These are phyloP conservation scores for Canna indica DNA, from an alignment of 176 grass and related monocot species.

Conservation along the genomic window DNA sequence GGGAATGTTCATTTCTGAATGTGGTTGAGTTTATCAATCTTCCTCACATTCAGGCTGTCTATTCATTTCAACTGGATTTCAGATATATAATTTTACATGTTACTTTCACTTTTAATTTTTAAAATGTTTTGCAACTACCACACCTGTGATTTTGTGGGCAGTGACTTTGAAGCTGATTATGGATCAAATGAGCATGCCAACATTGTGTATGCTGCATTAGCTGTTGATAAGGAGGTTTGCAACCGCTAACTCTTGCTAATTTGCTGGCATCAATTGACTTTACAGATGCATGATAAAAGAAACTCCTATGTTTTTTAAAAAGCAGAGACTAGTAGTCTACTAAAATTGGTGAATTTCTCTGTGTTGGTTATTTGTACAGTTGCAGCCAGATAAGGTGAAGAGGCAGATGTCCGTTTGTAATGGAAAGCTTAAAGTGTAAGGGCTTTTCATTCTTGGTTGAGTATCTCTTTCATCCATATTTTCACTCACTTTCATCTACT, in stretches of 20 bases:
- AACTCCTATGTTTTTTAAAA: background rate
- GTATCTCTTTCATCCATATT: background rate
- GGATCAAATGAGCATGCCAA: slow-evolving; percentile 41
- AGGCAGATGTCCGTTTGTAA: slow-evolving; percentile 56
- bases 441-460: slow-evolving; percentile 12
- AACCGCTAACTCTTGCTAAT: background rate
- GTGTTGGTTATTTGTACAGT: slow-evolving; percentile 33
- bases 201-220: slow-evolving; percentile 37
- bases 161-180: slow-evolving; percentile 69
- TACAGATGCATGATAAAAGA: background rate
- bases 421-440: slow-evolving; percentile 67
- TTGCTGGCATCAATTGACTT: background rate
- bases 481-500: slow-evolving; percentile 7
- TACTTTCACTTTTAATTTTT: background rate
- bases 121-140: background rate
- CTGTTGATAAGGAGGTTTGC: slow-evolving; percentile 62
- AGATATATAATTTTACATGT: background rate
- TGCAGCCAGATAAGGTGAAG: slow-evolving; percentile 82
- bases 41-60: background rate
- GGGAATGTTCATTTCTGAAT: background rate
- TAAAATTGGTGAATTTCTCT: background rate
- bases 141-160: slow-evolving; percentile 21
- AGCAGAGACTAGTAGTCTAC: background rate
- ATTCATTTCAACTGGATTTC: background rate
- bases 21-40: background rate